Percentiles rank a stretch among this genome's conserved stretches.
Evolutionary conservation across 768 basidiomycete species (phyloP).

Genomic region (Phaeotremella fagi): DNA sequence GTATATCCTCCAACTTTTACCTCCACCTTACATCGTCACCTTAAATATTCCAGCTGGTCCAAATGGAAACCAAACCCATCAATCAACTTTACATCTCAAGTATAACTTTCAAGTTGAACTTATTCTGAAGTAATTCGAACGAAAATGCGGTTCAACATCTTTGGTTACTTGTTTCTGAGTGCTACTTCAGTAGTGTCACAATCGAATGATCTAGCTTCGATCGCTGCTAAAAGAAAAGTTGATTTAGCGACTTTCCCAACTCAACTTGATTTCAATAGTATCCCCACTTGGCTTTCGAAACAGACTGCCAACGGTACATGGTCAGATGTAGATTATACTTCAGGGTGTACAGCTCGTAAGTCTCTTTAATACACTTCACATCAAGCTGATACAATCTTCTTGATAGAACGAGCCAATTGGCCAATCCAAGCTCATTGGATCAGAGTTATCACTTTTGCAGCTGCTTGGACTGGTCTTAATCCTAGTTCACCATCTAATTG

Average conservation of each 20-base stretch:
- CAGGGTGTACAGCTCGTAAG: constrained; percentile 57
- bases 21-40: no score
- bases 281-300: constrained; percentile 9
- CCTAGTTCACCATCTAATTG: constrained; percentile 6
- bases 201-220: neutral
- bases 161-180: no score
- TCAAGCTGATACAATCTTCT: neutral
- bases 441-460: constrained; percentile 33
- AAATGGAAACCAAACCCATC: no score
- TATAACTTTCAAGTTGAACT: no score
- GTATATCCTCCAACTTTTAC: no score
- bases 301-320: constrained; percentile 25
- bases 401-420: constrained; percentile 59
- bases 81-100: no score
- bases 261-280: neutral
- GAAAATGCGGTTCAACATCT: no score
- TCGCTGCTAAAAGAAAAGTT: constrained; percentile 5
- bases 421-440: constrained; percentile 60
- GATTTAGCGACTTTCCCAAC: constrained; percentile 20
- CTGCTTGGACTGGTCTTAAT: neutral
- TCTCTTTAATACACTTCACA: neutral
- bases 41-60: no score
- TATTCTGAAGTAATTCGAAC: no score
- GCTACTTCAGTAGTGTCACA: no score
- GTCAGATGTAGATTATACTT: constrained; percentile 57